Base-by-base conservation (phyloP, 352 stramenopile genomes). In the Globisporangium nunn region DNA sequence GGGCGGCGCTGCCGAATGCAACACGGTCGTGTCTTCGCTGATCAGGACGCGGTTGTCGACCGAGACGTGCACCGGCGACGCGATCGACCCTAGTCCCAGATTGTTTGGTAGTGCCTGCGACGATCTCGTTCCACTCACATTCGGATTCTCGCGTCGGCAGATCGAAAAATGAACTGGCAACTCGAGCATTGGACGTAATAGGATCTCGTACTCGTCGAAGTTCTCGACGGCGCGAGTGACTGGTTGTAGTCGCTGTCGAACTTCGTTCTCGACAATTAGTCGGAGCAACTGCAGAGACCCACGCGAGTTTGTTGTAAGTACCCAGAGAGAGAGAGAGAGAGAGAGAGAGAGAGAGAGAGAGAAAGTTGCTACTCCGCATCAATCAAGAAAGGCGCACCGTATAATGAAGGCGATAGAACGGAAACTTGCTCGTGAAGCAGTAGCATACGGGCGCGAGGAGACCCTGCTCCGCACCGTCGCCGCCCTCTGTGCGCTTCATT, bases 371-470 rank as follows among this genome's bases (percentile, higher is more conserved):
- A 23, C 17, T 3, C 12, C 17, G 3, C n/a, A 15, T 29, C 17
- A 30, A 30, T 54, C 17, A n/a, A 30, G 17, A 10, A 41, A 3
- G 30, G 33, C 50, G 50, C 23, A 94, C 84, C 60, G 75, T 64
- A 61, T 91, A 94, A 53, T 94, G 80, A 14, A 94, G 73, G 12
- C 82, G 82, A 61, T 94, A 94, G 66, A 94, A 91, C 10, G 84
- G 84, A 49, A 91, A 94, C 35, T 94, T 94, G 74, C 81, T 90
- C 10, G 82, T 94, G 52, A 94, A 81, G 55, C 81, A 94, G 52
- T 86, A 94, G 59, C 81, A 91, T 2, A 87, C 64, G 1, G 84
- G 81, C 11, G 81, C 81, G 40, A 94, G 33, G 4, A 56, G 39
- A 5, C 48, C 37, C 46, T 47, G 11, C 18, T n/a, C 23, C 7